Evolutionary conservation across 345 rosid genomes (phyloP), one percentile per base, ranked within the genome.

Genomic region (Hypericum androsaemum): DNA sequence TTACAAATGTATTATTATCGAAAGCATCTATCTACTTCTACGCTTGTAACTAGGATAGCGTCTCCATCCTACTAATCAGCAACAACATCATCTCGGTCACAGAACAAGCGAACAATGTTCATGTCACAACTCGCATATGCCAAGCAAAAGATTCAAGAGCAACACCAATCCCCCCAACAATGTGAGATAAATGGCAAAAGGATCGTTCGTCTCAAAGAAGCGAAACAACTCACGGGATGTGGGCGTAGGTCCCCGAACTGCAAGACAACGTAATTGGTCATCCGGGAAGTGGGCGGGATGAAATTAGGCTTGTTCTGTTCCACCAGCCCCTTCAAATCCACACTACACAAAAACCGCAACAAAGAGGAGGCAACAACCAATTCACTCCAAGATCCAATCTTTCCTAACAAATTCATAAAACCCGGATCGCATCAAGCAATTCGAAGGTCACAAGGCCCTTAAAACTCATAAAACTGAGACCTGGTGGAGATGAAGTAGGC

Each of bases 401-500:
- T 6, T 10, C 5, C 12, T 16, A 54, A 48, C 0, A 6, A 43
- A 35, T 3, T 12, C 13, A 43, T 41, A 6, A 51, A 48, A 41
- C 14, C 7, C 16, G 7, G 17, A 17, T 50, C 0, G 1, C 12
- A 35, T 39, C 9, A 28, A 5, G 11, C 8, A 17, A 8, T 10
- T 11, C 14, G 6, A 50, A 42, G 9, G 5, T 0, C 5, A n/a
- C 14, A 39, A 40, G 16, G 12, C 0, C 12, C 0, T 16, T 36
- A 41, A 10, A 28, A 12, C 0, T 12, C 12, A 57, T 0, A 35
- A 28, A 12, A 37, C 0, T 35, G 32, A 58, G 13, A 54, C 98
- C 96, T 83, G 56, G 98, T 88, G 57, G 94, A 88, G 78, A 84
- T 79, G 54, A 88, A 81, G 62, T 60, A 92, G 41, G 98, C 95